Evolutionary conservation across 2,329 filamentous ascomycete genomes (phyloP), one percentile per base, ranked within the genome.

Genomic region (Botrytis paeoniae): DNA sequence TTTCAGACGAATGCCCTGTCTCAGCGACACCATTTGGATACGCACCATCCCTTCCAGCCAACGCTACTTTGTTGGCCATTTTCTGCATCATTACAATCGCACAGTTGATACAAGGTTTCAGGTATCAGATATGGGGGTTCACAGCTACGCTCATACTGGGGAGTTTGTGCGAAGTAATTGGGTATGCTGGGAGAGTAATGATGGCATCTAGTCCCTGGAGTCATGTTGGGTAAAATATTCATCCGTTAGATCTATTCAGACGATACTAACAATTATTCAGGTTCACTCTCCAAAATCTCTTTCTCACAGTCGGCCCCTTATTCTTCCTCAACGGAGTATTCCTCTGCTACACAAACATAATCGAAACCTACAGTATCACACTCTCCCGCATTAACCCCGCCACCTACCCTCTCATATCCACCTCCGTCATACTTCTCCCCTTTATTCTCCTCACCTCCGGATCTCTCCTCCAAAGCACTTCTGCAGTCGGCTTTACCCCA

Each of bases 131-230:
- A 12, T 70, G 41, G 69, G 57, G 29, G 7, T 70, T 70, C 32
- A 70, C 39, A 22, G 54, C 54, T 32, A 59, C 68, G 14, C 45
- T 70, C n/a, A 25, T 63, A n/a, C 29, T 63, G 16, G 69, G 69
- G 4, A 62, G 69, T 25, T 32, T 61, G 12, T 70, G 54, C 29
- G 54, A 45, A 25, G 57, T 70, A 37, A 20, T 70, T 29, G 69
- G 69, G 12, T 70, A 70, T 70, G 32, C 69, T n/a, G 59, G 69
- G 4, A 48, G 57, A 22, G 25, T 70, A 20, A 39, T 70, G 16
- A 51, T 70, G 69, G 29, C 39, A 20, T 61, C 32, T 43, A 63
- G 62, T 63, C 54, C 69, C 39, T 70, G 69, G 69, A 70, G 59
- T 63, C 69, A 63, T 70, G 69, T 45, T 25, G 69, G 69, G 69